Evolutionary conservation across 805 yeast genomes (phyloP).

Genomic region (Metahyphopichia silvanorum): DNA sequence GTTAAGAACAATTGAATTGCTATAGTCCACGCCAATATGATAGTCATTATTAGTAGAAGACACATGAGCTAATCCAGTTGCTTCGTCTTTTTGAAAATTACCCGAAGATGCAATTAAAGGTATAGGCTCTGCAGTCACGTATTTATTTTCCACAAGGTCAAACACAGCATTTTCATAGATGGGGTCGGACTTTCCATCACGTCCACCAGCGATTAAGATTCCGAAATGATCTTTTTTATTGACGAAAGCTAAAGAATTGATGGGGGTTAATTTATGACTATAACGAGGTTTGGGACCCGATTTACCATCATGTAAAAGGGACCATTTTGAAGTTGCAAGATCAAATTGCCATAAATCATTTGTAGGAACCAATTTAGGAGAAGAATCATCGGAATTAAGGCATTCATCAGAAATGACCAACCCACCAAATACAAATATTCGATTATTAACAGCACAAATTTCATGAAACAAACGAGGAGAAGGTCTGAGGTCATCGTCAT

Average conservation of each 20-base stretch:
- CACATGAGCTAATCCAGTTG: conserved; percentile 10
- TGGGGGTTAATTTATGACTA: conserved; percentile 48
- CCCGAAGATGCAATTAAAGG: conserved; percentile 12
- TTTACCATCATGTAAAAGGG: conserved; percentile 41
- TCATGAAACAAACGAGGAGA: conserved; percentile 59
- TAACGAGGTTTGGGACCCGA: conserved; percentile 40
- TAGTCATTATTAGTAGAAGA: conserved; percentile 12
- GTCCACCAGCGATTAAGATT: conserved; percentile 53
- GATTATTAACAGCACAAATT: conserved; percentile 46
- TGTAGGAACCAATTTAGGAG: conserved; percentile 39
- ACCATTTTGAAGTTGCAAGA: conserved; percentile 52
- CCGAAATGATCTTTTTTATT: conserved; percentile 44
- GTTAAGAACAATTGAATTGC: conserved; percentile 31
- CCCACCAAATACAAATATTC: conserved; percentile 66
- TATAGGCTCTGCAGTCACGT: conserved; percentile 19
- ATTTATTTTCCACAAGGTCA: conserved; percentile 42
- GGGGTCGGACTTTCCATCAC: conserved; percentile 29
- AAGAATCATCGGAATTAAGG: conserved; percentile 3
- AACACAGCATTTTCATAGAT: conserved; percentile 36
- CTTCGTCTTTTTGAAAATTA: conserved; percentile 8
- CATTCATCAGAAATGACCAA: conserved; percentile 30
- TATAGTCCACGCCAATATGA: conserved; percentile 26
- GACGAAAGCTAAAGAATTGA: conserved; percentile 34
- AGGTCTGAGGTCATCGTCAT: conserved; percentile 23
- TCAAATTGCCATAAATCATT: conserved; percentile 73